Evolutionary conservation across 768 basidiomycete genomes (phyloP), one percentile per base, ranked within the genome.

Genomic region (Mycena kentingensis): DNA sequence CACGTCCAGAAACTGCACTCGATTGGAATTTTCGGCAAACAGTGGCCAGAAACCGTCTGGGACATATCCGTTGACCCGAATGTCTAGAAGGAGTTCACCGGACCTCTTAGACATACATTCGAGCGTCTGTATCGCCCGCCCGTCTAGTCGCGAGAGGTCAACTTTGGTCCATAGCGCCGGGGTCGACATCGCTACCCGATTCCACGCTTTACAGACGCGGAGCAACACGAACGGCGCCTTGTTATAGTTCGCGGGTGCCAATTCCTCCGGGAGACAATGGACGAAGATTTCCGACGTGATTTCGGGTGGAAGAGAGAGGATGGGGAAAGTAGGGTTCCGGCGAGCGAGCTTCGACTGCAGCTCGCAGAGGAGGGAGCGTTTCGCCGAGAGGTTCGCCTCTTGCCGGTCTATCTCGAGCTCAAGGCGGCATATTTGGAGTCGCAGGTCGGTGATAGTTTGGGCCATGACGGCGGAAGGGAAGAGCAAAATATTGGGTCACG

Each of bases 131-230:
- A n/a, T n/a, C n/a, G n/a, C n/a, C n/a, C n/a, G n/a, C n/a, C n/a
- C n/a, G n/a, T 8, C 8, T 8, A 16, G 10, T 8, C n/a, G n/a
- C n/a, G n/a, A n/a, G n/a, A 32, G 31, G 8, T 16, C 10, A 8
- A 32, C 31, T 8, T 32, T 35, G 18, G 35, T 24, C 55, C 51
- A 57, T 2, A 57, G 29, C 12, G 42, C 42, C 15, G 55, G 35
- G 4, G 41, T 48, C 16, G 45, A 35, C 15, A 56, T 5, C 5
- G 55, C 46, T 8, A 57, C 49, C 13, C 37, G n/a, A 12, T 51
- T 32, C 51, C 55, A 57, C 3, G 35, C 28, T 1, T 42, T 25
- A 16, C 51, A 52, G n/a, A 57, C 42, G 1, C 29, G 46, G n/a
- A 28, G 35, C 5, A 57, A 16, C 10, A 52, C 28, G 5, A 57